Evolutionary conservation across 805 yeast genomes (phyloP).

Genomic region (Suhomyces tanzawaensis): DNA sequence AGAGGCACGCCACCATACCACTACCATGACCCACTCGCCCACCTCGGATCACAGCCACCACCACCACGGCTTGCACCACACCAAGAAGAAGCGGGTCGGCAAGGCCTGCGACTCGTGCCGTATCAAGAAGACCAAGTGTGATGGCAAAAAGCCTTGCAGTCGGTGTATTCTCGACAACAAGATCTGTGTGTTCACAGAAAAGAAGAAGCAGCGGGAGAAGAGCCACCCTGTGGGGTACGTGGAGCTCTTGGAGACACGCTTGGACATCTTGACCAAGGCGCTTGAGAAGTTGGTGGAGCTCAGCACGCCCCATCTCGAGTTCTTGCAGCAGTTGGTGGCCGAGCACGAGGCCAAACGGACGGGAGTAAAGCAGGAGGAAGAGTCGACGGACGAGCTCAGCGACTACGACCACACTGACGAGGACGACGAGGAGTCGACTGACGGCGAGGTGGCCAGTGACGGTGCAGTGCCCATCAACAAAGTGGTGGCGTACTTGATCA

Average conservation of each 20-base stretch:
- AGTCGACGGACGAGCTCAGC: slow-evolving; percentile 7
- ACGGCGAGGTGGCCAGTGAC: slow-evolving; percentile 6
- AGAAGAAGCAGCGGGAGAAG: slow-evolving; percentile 53
- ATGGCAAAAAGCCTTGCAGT: slow-evolving; percentile 60
- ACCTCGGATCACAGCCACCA: slow-evolving; percentile 1
- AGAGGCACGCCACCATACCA: too few relatives aligned
- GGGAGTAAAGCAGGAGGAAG: background rate
- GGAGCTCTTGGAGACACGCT: slow-evolving; percentile 58
- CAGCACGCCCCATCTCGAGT: slow-evolving; percentile 24
- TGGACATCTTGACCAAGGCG: slow-evolving; percentile 50
- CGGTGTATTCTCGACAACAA: slow-evolving; percentile 55
- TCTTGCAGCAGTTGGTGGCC: slow-evolving; percentile 19
- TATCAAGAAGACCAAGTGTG: slow-evolving; percentile 61
- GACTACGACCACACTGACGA: slow-evolving; percentile 9
- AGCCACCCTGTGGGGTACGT: slow-evolving; percentile 59
- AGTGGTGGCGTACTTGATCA: slow-evolving; percentile 43
- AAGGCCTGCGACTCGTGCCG: slow-evolving; percentile 66
- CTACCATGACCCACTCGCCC: slow-evolving; percentile 4
- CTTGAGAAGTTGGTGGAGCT: slow-evolving; percentile 40
- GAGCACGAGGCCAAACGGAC: slow-evolving; percentile 5
- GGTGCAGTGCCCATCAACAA: slow-evolving; percentile 43
- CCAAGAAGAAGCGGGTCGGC: slow-evolving; percentile 54
- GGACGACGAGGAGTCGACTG: slow-evolving; percentile 4
- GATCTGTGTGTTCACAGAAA: slow-evolving; percentile 57
- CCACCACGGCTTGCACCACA: slow-evolving; percentile 5